These are phyloP conservation scores for Fusarium falciforme DNA, from an alignment of 2,329 filamentous ascomycete species.

Conservation along the genomic window DNA sequence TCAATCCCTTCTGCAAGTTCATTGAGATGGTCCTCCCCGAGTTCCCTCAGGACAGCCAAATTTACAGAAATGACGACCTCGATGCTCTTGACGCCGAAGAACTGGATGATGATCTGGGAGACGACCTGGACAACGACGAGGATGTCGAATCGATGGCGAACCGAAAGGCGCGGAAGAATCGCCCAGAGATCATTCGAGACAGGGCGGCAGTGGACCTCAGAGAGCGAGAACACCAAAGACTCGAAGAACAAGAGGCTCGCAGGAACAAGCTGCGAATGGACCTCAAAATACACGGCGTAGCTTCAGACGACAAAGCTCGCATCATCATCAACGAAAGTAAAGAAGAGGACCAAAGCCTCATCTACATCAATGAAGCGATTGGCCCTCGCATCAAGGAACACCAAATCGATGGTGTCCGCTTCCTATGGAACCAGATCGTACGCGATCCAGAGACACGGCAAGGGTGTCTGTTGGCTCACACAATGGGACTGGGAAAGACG, in stretches of 20 bases:
- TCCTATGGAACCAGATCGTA: conserved; percentile 89
- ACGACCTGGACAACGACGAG: conserved; percentile 31
- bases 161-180: conserved; percentile 34
- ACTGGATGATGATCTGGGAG: conserved; percentile 13
- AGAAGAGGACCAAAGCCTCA: conserved; percentile 66
- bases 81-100: conserved; percentile 10
- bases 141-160: conserved; percentile 23
- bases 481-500: conserved; percentile 93
- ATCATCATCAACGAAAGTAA: conserved; percentile 77
- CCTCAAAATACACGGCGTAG: conserved; percentile 57
- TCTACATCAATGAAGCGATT: conserved; percentile 74
- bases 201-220: conserved; percentile 62
- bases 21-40: conserved; percentile 37
- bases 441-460: conserved; percentile 67
- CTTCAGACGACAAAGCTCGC: conserved; percentile 57
- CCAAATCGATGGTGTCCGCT: conserved; percentile 83
- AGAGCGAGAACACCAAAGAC: conserved; percentile 64
- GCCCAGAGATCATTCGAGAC: conserved; percentile 51
- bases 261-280: conserved; percentile 58
- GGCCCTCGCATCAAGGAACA: conserved; percentile 78
- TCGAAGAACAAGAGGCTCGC: conserved; percentile 66
- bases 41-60: conserved; percentile 50
- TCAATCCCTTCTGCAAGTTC: conserved; percentile 43
- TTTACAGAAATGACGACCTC: conserved; percentile 45
- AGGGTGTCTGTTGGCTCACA: conserved; percentile 86